phyloP scores from a whole-genome alignment of 2,329 filamentous ascomycete genomes.

The Alternaria sp. region DNA sequence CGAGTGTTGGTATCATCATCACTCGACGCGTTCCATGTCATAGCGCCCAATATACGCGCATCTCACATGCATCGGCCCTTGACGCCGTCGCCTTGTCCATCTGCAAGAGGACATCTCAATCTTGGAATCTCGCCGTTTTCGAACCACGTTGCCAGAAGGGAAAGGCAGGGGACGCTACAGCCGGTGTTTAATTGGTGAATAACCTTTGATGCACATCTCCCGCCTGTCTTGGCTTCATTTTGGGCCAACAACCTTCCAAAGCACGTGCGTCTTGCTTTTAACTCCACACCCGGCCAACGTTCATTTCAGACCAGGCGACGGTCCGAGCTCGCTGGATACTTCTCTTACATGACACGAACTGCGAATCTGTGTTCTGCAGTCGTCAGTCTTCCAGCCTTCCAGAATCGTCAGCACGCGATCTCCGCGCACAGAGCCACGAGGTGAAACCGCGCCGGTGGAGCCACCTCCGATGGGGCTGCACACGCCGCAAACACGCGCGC shows the following conservation, averaged over 20 bases:
- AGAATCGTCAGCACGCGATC: background rate
- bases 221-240: conserved; percentile 7
- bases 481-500: background rate
- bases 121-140: background rate
- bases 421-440: background rate
- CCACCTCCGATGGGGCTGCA: background rate
- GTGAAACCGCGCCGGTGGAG: background rate
- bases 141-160: background rate
- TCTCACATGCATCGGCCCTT: conserved; percentile 2
- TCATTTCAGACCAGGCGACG: background rate
- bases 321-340: conserved; percentile 1
- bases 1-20: conserved; percentile 7
- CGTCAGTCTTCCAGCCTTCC: background rate
- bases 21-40: conserved; percentile 1
- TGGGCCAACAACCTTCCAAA: background rate
- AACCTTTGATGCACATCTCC: conserved; percentile 6
- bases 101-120: background rate
- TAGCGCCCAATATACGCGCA: background rate
- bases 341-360: background rate
- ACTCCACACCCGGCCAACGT: conserved; percentile 5
- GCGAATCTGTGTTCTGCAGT: background rate
- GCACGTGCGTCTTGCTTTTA: background rate
- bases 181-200: conserved; percentile 1
- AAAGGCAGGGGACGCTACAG: conserved; percentile 5
- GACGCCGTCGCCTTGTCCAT: background rate